Conservation (phyloP, 2,329 filamentous ascomycete species). For the Aureobasidium sp. region DNA sequence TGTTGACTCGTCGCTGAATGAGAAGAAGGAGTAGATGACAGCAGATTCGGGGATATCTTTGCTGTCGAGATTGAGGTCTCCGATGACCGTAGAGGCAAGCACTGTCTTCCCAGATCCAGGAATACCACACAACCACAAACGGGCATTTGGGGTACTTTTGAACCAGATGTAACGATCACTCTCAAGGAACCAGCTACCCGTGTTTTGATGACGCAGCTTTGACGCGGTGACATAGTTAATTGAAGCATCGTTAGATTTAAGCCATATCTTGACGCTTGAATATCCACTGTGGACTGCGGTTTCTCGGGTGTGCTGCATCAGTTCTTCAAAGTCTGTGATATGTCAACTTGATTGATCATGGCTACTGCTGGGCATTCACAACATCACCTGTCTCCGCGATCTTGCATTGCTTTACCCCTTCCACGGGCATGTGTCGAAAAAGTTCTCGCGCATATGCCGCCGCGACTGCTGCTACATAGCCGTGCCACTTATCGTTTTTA, state of each 20-base stretch:
- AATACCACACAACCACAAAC: background rate
- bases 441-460: conserved; percentile 16
- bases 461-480: conserved; percentile 19
- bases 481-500: conserved; percentile 20
- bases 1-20: background rate
- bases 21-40: background rate
- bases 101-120: conserved; percentile 5
- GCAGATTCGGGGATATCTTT: background rate
- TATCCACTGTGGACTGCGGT: background rate
- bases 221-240: background rate
- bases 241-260: background rate
- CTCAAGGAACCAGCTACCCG: background rate
- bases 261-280: background rate
- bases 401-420: background rate
- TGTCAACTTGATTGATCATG: background rate
- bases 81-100: background rate
- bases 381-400: background rate
- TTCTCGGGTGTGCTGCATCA: background rate
- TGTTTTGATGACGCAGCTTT: background rate
- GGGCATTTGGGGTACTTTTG: background rate
- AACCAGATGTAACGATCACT: background rate
- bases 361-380: background rate
- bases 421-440: background rate
- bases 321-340: background rate
- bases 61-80: background rate